phyloP scores from a whole-genome alignment of 345 rosid species.

The Hibiscus trionum region DNA sequence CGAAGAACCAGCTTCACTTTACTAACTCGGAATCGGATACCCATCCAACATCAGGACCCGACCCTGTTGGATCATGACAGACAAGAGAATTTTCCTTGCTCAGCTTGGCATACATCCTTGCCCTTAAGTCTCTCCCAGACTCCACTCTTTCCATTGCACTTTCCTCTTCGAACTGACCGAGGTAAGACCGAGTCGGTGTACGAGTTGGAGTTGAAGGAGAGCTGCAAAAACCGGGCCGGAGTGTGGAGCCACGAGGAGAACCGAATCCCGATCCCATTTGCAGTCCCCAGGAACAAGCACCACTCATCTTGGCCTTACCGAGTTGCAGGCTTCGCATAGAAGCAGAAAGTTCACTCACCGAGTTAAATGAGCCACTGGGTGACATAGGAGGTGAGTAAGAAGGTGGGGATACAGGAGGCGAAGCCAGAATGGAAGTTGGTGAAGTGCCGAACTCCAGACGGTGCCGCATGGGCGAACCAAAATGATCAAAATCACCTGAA shows the following conservation, averaged over 20 bases:
- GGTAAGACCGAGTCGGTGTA: conserved; percentile 12
- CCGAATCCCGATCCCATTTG: conserved; percentile 27
- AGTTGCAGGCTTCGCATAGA: conserved; percentile 40
- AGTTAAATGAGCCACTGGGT: conserved; percentile 27
- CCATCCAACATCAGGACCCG: conserved; percentile 40
- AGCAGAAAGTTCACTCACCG: conserved; percentile 25
- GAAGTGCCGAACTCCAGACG: conserved; percentile 33
- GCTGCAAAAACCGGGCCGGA: conserved; percentile 24
- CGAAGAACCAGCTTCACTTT: conserved; percentile 15
- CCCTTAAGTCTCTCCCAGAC: conserved; percentile 56
- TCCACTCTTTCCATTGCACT: conserved; percentile 61
- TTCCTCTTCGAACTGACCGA: conserved; percentile 24
- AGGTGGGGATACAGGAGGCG: conserved; percentile 40
- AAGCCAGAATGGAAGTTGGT: conserved; percentile 37
- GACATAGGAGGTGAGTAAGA: conserved; percentile 53
- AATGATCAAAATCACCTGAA: conserved; percentile 26
- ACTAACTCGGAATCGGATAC: conserved; percentile 37
- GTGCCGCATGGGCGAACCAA: conserved; percentile 27
- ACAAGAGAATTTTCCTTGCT: conserved; percentile 45
- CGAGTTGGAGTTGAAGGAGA: conserved; percentile 27
- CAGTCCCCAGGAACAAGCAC: conserved; percentile 27
- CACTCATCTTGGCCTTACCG: conserved; percentile 18
- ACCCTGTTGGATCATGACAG: conserved; percentile 15
- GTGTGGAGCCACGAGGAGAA: conserved; percentile 29
- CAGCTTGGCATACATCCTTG: conserved; percentile 40